A percentile compares a stretch with the other conserved stretches of the same genome.
Conservation (phyloP, 257 asterid genomes). For the Linderniella brevidens region DNA sequence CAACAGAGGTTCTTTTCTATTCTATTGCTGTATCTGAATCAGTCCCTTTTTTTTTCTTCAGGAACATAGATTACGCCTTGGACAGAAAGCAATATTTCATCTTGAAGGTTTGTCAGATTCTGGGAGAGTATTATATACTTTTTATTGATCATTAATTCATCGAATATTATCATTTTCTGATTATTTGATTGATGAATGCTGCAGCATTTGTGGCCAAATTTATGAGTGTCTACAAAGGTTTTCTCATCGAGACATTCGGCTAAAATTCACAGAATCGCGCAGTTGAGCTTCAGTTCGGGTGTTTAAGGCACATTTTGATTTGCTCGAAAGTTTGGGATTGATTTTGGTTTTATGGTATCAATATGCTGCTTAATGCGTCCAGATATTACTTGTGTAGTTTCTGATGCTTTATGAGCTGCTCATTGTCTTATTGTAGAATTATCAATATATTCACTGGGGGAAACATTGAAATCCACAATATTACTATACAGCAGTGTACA, state of each 20-base stretch:
- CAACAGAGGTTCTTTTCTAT: not conserved
- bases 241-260: slow-evolving; percentile 88
- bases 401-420: no score
- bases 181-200: slow-evolving; percentile 8
- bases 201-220: slow-evolving; percentile 98
- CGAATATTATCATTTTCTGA: slow-evolving; percentile 6
- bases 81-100: slow-evolving; percentile 96
- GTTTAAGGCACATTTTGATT: no score
- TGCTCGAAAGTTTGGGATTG: no score
- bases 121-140: not conserved
- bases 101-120: slow-evolving; percentile 60
- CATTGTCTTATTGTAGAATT: no score
- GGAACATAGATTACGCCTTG: slow-evolving; percentile 89
- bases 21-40: not conserved
- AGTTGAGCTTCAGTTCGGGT: no score
- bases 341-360: no score
- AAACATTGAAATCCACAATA: no score
- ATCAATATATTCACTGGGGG: no score
- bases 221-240: slow-evolving; percentile 91
- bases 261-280: slow-evolving; percentile 12
- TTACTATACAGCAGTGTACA: no score
- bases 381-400: no score
- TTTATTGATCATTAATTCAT: not conserved
- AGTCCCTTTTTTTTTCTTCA: slow-evolving; percentile 16
- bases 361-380: no score